Evolutionary conservation across 192 early-diverging fungal genomes (phyloP).

Genomic region (Entomortierella chlamydospora): DNA sequence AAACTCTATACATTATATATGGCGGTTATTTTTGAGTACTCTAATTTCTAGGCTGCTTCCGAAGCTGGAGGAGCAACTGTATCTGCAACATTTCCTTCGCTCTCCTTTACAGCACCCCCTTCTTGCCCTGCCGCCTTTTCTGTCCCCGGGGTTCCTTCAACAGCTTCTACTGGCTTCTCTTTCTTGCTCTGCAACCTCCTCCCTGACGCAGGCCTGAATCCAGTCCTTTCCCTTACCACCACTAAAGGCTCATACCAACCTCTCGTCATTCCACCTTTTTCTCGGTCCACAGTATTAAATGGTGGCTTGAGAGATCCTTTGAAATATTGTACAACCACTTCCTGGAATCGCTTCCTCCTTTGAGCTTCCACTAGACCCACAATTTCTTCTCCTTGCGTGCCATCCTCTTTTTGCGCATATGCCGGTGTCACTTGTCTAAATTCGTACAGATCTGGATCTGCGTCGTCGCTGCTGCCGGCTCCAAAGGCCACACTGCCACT

Average conservation of each 20-base stretch:
- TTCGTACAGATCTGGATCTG: slow-evolving; percentile 33
- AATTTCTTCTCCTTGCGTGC: slow-evolving; percentile 24
- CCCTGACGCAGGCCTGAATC: slow-evolving; percentile 38
- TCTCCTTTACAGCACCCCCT: not conserved
- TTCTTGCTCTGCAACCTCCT: slow-evolving; percentile 25
- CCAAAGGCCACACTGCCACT: slow-evolving; percentile 9
- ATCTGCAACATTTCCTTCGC: not conserved
- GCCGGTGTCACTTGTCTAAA: slow-evolving; percentile 42
- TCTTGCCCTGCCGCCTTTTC: too few relatives aligned
- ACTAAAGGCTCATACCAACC: slow-evolving; percentile 57
- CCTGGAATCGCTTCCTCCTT: slow-evolving; percentile 46
- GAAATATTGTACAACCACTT: slow-evolving; percentile 58
- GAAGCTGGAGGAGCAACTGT: not conserved
- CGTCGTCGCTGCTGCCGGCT: slow-evolving; percentile 21
- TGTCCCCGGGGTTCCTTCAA: not conserved
- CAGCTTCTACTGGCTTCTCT: slow-evolving; percentile 2
- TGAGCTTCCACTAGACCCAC: slow-evolving; percentile 42
- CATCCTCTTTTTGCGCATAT: slow-evolving; percentile 29
- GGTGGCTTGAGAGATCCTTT: slow-evolving; percentile 71
- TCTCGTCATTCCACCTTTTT: slow-evolving; percentile 66
- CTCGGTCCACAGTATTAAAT: slow-evolving; percentile 71
- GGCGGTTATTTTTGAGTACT: too few relatives aligned
- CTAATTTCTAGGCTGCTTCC: not conserved
- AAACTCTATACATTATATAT: not conserved
- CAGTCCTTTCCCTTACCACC: slow-evolving; percentile 44